Base-by-base conservation (phyloP, 306 rosid genomes). In the Sophora flavescens region DNA sequence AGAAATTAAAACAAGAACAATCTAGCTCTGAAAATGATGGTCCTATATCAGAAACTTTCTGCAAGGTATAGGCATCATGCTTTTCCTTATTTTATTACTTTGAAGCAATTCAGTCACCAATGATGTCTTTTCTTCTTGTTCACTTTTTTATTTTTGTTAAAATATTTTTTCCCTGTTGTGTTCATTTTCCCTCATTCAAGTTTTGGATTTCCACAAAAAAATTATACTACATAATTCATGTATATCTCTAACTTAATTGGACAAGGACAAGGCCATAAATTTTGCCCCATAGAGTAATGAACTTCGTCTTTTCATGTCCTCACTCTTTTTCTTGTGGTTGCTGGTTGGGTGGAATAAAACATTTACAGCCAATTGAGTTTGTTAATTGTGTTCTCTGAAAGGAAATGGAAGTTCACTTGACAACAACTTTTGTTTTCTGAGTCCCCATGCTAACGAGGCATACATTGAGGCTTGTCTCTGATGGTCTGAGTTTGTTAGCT, bases 21-120 rank as follows among this genome's bases (percentile, higher is more conserved):
- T 89, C 93, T 22, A 64, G 72, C 32, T 86, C 93, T 39, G 87
- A 85, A 61, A 89, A 63, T 67, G 93, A 89, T 58, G 91, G 93
- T 50, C 91, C 87, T 10, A 78, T 89, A 70, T 85, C 91, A 36
- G 80, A 79, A 63, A 81, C 64, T 57, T 89, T 89, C 77, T 59
- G 82, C n/a, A 89, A 79, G 93, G 93, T 87, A 70, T 56, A 22
- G 30, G 56, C 30, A 61, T 74, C 14, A 59, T 32, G 5, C 32
- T 13, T 60, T 60, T 42, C 15, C 45, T 60, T 30, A 5, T 58
- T 14, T 26, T 44, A 41, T 22, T n/a, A 58, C n/a, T 41, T 72
- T 12, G 44, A 39, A 41, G 14, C 17, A 13, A 26, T 72, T 39
- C 28, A 22, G 41, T 56, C 42, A 22, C 53, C 33, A 18, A 8